Base-by-base conservation (phyloP, 2,329 filamentous ascomycete species). In the Paecilomyces fulvus region DNA sequence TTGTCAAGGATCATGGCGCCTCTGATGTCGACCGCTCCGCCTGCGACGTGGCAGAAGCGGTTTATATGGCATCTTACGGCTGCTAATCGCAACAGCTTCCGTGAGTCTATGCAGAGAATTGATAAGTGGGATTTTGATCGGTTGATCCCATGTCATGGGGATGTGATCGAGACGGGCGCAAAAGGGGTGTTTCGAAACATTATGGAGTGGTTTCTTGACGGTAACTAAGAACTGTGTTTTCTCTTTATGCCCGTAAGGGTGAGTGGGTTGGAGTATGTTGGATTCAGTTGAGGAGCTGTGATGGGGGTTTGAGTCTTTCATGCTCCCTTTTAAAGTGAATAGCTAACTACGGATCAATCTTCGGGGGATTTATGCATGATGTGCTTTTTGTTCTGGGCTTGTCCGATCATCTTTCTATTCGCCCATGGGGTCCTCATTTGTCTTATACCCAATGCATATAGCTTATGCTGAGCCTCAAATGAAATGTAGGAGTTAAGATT, bases 91-190 rank as follows among this genome's bases (percentile, higher is more conserved):
- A 62, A 73, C 4, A 85, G 83, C 12, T 95, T 91, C 72, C 85
- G 85, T 61, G 79, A 83, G 60, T 91, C 87, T 63, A 75, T 90
- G 46, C 75, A 73, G 63, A 80, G 80, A 58, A 92, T 97, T 60
- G 78, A 84, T 54, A 70, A 73, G 55, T 99, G 92, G 92, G 87
- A 92, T 57, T 96, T 96, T 69, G 83, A 87, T 61, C 85, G 85
- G 43, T 79, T 97, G 53, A 85, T 99, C 58, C 91, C 92, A 0
- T 97, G 92, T 70, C 94, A 99, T 73, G 94, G 94, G 8, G 94
- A 99, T 75, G 86, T 89, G 14, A 85, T 97, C 62, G 87, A 94
- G 70, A 80, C 70, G 1, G 82, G 79, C 3, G 91, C 82, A 9
- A 96, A 95, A 79, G 81, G 80, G 10, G 77, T 89, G 14, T 95